These are phyloP conservation scores for Aspergillus leporis DNA, from an alignment of 495 filamentous ascomycete species.

Conservation along the genomic window DNA sequence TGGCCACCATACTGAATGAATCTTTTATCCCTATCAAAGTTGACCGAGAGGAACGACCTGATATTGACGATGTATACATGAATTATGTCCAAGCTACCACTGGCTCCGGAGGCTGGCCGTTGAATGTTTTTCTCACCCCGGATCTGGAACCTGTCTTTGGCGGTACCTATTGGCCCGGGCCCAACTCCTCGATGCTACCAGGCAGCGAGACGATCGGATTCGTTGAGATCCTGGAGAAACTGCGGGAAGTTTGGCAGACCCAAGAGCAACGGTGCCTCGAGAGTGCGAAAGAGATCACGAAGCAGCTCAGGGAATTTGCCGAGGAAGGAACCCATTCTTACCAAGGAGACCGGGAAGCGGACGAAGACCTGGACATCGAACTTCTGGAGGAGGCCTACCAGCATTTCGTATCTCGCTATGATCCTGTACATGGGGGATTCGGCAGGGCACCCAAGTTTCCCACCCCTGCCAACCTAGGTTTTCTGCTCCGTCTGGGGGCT, in stretches of 20 bases:
- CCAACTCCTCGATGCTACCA: conserved; percentile 50
- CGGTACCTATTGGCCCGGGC: conserved; percentile 94
- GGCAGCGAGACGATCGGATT: conserved; percentile 66
- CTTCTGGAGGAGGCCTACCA: conserved; percentile 86
- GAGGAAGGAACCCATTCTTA: conserved; percentile 75
- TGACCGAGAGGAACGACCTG: conserved; percentile 92
- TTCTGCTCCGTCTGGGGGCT: conserved; percentile 73
- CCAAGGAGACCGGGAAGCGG: conserved; percentile 51
- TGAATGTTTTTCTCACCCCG: conserved; percentile 95
- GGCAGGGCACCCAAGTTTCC: conserved; percentile 80
- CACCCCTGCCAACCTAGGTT: conserved; percentile 80
- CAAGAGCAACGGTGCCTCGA: conserved; percentile 78
- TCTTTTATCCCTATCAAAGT: conserved; percentile 91
- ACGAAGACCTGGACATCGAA: conserved; percentile 80
- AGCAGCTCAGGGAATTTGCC: conserved; percentile 80
- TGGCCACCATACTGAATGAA: conserved; percentile 81
- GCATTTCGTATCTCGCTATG: conserved; percentile 77
- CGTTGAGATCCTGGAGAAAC: conserved; percentile 77
- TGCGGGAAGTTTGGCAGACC: conserved; percentile 78
- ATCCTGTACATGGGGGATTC: conserved; percentile 78
- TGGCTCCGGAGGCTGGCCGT: conserved; percentile 90
- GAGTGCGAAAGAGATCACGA: conserved; percentile 78
- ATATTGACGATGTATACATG: conserved; percentile 97
- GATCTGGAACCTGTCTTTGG: conserved; percentile 93
- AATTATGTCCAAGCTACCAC: conserved; percentile 96